Conservation (phyloP, 306 rosid species). For the Glycine latifolia region DNA sequence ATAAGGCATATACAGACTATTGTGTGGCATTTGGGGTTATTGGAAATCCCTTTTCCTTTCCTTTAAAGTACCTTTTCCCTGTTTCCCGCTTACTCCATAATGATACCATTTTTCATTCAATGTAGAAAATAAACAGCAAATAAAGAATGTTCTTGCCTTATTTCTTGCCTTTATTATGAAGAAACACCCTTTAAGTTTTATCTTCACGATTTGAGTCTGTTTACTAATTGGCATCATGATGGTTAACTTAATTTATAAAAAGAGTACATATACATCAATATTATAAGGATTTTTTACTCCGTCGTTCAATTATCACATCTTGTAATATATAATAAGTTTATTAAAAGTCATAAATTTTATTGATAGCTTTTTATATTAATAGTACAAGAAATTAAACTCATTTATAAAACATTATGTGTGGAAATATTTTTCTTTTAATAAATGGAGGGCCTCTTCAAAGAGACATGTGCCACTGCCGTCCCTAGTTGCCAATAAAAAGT, state of each 20-base stretch:
- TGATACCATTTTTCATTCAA: background rate
- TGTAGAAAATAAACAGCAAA: background rate
- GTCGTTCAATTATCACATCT: too few relatives aligned
- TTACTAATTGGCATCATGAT: background rate
- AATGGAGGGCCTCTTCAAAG: background rate
- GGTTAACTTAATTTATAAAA: background rate
- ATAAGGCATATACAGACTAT: background rate
- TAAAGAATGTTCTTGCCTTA: constrained; percentile 4
- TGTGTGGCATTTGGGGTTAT: background rate
- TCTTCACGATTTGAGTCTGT: background rate
- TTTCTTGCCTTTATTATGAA: background rate
- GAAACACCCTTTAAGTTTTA: background rate
- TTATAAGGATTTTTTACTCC: too few relatives aligned
- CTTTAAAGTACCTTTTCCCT: background rate
- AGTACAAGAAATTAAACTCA: too few relatives aligned
- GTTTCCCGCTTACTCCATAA: constrained; percentile 1
- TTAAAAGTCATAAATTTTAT: too few relatives aligned
- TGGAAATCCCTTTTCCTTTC: background rate
- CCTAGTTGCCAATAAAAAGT: background rate
- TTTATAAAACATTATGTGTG: too few relatives aligned
- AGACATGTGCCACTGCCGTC: background rate
- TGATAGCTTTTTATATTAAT: too few relatives aligned
- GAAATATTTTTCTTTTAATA: background rate
- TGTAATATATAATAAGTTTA: too few relatives aligned
- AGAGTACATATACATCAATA: too few relatives aligned